Evolutionary conservation across 106 monocot genomes (phyloP).

Genomic region (Apostasia shenzhenica): DNA sequence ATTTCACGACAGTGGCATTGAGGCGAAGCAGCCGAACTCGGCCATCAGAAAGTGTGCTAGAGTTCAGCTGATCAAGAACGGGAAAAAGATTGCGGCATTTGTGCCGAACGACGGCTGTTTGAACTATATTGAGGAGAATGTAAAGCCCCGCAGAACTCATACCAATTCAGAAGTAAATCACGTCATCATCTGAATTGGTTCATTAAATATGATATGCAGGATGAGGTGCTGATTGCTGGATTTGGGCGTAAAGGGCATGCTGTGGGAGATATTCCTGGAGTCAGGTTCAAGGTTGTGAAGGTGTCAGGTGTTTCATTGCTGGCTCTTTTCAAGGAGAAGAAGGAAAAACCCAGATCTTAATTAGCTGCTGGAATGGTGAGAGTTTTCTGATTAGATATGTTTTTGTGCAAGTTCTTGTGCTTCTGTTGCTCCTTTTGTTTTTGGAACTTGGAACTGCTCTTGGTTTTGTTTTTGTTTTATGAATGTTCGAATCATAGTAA

Average conservation of each 20-base stretch:
- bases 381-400: no score
- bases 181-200: not conserved
- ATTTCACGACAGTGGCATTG: constrained; percentile 6
- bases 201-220: not conserved
- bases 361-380: not conserved
- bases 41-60: constrained; percentile 21
- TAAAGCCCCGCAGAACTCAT: not conserved
- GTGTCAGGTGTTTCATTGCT: constrained; percentile 15
- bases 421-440: no score
- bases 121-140: constrained; percentile 18
- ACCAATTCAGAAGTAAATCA: not conserved
- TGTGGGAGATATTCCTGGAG: constrained; percentile 18
- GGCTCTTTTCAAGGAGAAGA: constrained; percentile 24
- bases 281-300: constrained; percentile 18
- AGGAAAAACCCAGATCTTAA: constrained; percentile 15
- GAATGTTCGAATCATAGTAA: no score
- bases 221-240: constrained; percentile 17
- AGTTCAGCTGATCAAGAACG: constrained; percentile 19
- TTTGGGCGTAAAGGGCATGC: constrained; percentile 15
- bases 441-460: no score
- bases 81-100: constrained; percentile 19
- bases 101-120: constrained; percentile 22
- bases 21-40: constrained; percentile 23
- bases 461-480: no score
- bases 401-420: no score